phyloP scores from a whole-genome alignment of 257 asterid species.

The Mentha longifolia region DNA sequence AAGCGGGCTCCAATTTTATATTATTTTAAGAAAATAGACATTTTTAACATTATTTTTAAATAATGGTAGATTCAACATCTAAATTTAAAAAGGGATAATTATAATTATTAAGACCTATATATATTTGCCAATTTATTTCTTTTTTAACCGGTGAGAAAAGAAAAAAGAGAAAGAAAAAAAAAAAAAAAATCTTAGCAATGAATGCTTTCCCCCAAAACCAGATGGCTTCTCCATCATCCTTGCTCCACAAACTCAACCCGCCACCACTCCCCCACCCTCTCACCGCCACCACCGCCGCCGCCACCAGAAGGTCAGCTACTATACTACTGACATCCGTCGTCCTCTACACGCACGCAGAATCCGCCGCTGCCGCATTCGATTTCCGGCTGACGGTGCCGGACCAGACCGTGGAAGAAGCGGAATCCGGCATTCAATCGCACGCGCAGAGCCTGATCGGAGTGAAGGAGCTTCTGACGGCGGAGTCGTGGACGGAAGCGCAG shows the following conservation, averaged over 20 bases:
- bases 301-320: conserved; percentile 40
- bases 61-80: too few species aligned
- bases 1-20: too few species aligned
- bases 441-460: conserved; percentile 47
- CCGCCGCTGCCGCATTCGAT: conserved; percentile 50
- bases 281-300: conserved; percentile 19
- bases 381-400: conserved; percentile 68
- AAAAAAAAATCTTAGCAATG: neutral
- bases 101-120: too few species aligned
- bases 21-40: too few species aligned
- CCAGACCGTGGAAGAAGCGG: conserved; percentile 69
- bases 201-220: neutral
- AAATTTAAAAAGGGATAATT: too few species aligned
- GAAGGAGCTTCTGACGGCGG: conserved; percentile 52
- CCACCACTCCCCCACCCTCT: conserved; percentile 24
- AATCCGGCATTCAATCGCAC: conserved; percentile 45
- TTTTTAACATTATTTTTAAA: too few species aligned
- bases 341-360: conserved; percentile 8
- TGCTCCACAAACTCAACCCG: conserved; percentile 30
- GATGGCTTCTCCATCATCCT: conserved; percentile 14
- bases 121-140: too few species aligned
- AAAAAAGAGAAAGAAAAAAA: too few species aligned
- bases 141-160: too few species aligned
- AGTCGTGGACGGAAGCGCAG: conserved; percentile 70
- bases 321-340: conserved; percentile 21